Evolutionary conservation across 768 basidiomycete species (phyloP).

Genomic region (Macrolepiota albuminosa): DNA sequence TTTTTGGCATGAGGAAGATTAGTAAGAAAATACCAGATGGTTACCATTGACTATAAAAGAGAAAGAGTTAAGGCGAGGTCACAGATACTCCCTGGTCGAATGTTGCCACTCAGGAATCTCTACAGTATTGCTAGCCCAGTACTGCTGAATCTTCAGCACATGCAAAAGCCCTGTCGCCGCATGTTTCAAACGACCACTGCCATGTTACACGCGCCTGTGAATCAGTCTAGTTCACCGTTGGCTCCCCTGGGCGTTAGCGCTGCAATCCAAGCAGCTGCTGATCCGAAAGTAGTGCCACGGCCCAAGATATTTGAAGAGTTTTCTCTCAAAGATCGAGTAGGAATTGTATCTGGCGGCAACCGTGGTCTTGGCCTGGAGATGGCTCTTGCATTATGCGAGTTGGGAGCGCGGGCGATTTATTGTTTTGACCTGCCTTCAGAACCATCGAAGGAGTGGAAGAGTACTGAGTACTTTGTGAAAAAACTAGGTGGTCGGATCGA

Average conservation of each 20-base stretch:
- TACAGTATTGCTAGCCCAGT: not conserved
- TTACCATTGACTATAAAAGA: not conserved
- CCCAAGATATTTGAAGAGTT: slow-evolving; percentile 57
- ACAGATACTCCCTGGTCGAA: not conserved
- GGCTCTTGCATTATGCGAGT: slow-evolving; percentile 68
- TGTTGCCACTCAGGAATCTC: not conserved
- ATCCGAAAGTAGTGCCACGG: slow-evolving; percentile 28
- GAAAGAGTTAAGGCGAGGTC: no score
- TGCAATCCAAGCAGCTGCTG: slow-evolving; percentile 39
- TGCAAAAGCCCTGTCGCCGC: not conserved
- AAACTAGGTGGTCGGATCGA: slow-evolving; percentile 41
- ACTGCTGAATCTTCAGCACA: not conserved
- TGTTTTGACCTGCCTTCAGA: slow-evolving; percentile 56
- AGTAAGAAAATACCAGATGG: no score
- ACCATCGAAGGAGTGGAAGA: slow-evolving; percentile 54
- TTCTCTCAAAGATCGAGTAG: slow-evolving; percentile 51
- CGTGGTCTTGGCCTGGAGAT: slow-evolving; percentile 76
- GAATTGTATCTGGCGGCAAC: slow-evolving; percentile 58
- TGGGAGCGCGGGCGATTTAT: slow-evolving; percentile 63
- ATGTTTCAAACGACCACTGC: not conserved
- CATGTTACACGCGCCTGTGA: not conserved
- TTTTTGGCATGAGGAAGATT: not conserved
- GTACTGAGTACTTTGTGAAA: slow-evolving; percentile 45
- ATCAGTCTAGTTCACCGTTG: slow-evolving; percentile 45
- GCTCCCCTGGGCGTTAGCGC: slow-evolving; percentile 60